Evolutionary conservation across 805 yeast species (phyloP), one percentile per base, ranked within the genome.

Genomic region (Saturnispora zaruensis): DNA sequence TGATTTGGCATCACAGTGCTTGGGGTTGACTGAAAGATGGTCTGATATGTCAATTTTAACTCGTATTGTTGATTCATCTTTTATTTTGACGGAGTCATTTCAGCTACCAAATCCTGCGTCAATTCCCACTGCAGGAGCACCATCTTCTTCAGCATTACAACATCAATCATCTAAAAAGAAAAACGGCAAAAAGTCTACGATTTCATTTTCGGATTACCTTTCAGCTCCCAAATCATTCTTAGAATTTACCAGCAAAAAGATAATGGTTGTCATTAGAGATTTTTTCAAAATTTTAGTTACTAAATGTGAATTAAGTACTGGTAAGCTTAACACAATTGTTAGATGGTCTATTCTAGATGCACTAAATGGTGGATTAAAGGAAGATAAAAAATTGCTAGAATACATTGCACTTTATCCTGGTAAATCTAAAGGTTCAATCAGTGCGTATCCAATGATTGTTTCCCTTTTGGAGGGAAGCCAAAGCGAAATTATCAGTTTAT

Each of bases 401-500:
- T 64, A 74, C 3, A 66, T 85, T n/a, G 77, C 87, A 3, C 57
- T 87, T 38, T 79, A 75, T 60, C 96, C 96, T 2, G 87, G 84
- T 4, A 63, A 61, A 34, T 69, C 70, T 37, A 82, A 81, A 46
- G 73, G 76, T 2, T 53, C 57, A 30, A 74, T 76, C 40, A 81
- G 88, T 13, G 71, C 86, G 28, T 69, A 86, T 53, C 96, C 96
- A 7, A 78, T 90, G 51, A 82, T 84, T 1, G 64, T 78, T 11
- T 66, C 71, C 2, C 59, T 84, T 5, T 43, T 48, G 9, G 40
- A 41, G 16, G 25, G 16, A 6, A 72, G 71, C 3, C 64, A 73
- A 13, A 78, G 79, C 58, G 75, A 71, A 7, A 60, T 77, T 20
- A 61, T 82, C 40, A 78, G 86, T 59, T 70, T 84, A 1, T 71